Percentiles rank a stretch among this genome's conserved stretches.
Conservation (phyloP, 176 grass and related monocot species). For the Oryza meridionalis region DNA sequence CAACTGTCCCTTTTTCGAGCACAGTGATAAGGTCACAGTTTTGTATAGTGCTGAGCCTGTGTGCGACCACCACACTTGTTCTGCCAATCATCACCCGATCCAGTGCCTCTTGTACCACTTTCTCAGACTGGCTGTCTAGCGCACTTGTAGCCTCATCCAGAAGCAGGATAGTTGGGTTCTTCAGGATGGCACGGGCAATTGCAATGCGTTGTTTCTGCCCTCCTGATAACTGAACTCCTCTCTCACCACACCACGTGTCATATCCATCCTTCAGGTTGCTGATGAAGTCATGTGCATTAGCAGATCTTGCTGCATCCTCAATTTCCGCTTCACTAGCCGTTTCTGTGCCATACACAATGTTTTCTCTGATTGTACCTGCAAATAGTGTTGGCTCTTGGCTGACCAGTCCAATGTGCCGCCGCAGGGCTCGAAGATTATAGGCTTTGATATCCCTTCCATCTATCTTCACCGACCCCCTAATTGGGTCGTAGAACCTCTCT, state of each 20-base stretch:
- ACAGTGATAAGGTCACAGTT: constrained; percentile 84
- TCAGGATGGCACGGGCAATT: constrained; percentile 89
- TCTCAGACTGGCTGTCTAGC: constrained; percentile 90
- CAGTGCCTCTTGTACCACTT: constrained; percentile 85
- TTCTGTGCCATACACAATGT: constrained; percentile 79
- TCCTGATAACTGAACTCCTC: constrained; percentile 87
- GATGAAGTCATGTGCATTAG: constrained; percentile 92
- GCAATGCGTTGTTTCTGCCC: constrained; percentile 96
- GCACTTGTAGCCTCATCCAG: constrained; percentile 96
- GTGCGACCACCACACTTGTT: constrained; percentile 88
- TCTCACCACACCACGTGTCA: constrained; percentile 84
- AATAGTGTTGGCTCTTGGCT: constrained; percentile 98
- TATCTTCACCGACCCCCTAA: constrained; percentile 68
- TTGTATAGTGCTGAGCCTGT: constrained; percentile 86
- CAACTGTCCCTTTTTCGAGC: constrained; percentile 72
- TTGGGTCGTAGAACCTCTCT: constrained; percentile 92
- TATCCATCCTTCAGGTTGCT: constrained; percentile 96
- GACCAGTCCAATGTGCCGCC: constrained; percentile 84
- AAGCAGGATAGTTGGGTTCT: constrained; percentile 80
- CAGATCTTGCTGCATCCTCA: constrained; percentile 74
- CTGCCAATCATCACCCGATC: constrained; percentile 86
- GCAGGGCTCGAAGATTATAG: constrained; percentile 70
- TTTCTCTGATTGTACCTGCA: constrained; percentile 76
- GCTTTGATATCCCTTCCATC: constrained; percentile 75
- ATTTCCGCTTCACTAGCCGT: constrained; percentile 65